Evolutionary conservation across 176 grass and related monocot species (phyloP).

Genomic region (Urochloa ruziziensis): DNA sequence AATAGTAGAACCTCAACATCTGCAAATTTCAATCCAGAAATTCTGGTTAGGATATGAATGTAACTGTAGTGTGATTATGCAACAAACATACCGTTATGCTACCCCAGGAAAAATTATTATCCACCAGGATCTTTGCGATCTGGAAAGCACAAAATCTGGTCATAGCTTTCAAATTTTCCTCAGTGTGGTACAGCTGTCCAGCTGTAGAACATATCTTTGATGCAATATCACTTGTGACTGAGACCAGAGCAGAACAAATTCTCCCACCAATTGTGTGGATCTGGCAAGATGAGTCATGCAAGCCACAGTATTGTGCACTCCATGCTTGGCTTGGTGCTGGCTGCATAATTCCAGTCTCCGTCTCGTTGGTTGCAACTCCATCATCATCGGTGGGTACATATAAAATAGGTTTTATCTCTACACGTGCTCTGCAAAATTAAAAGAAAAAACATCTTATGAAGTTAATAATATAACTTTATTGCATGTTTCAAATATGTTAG

Average conservation of each 20-base stretch:
- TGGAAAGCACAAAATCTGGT: constrained; percentile 53
- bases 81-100: constrained; percentile 49
- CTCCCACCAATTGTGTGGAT: constrained; percentile 42
- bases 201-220: constrained; percentile 49
- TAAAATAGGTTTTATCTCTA: constrained; percentile 81
- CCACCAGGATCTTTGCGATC: constrained; percentile 49
- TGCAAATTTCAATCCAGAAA: constrained; percentile 28
- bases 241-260: constrained; percentile 67
- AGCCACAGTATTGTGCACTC: constrained; percentile 30
- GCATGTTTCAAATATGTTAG: neutral
- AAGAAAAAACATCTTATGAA: neutral
- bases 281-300: constrained; percentile 54
- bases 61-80: neutral
- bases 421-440: constrained; percentile 54
- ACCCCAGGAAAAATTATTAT: constrained; percentile 60
- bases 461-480: constrained; percentile 10
- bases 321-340: constrained; percentile 26
- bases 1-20: constrained; percentile 85
- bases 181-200: neutral
- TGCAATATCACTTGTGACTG: constrained; percentile 49
- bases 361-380: neutral
- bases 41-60: neutral
- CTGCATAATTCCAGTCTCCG: constrained; percentile 16
- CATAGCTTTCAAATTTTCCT: constrained; percentile 50
- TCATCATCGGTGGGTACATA: constrained; percentile 47